A percentile compares a stretch with the other conserved stretches of the same genome.
Conservation (phyloP, 345 rosid genomes). For the Kandelia obovata region DNA sequence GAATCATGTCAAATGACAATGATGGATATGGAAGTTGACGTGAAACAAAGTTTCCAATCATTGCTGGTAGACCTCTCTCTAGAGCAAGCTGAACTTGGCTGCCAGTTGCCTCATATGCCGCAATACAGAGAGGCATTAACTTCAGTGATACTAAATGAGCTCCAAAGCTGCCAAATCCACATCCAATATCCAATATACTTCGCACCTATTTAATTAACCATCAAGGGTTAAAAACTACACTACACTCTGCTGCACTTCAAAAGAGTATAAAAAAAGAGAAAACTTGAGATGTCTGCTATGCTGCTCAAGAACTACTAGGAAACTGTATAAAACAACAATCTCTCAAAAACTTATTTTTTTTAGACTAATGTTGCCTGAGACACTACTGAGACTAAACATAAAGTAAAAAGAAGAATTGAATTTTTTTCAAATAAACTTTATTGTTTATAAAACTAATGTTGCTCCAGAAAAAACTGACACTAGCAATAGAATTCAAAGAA, state of each 20-base stretch:
- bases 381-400: too few species aligned
- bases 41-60: slow-evolving; percentile 82
- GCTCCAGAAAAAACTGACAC: background rate
- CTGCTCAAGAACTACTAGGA: background rate
- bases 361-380: too few species aligned
- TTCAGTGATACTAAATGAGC: slow-evolving; percentile 81
- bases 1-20: slow-evolving; percentile 89
- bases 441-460: background rate
- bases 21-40: slow-evolving; percentile 88
- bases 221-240: background rate
- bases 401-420: too few species aligned
- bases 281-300: background rate
- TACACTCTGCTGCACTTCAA: too few species aligned
- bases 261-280: background rate
- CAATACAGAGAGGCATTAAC: slow-evolving; percentile 81
- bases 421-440: background rate
- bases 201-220: slow-evolving; percentile 48
- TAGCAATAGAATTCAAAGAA: slow-evolving; percentile 13
- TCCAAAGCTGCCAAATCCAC: slow-evolving; percentile 99
- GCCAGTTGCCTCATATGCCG: slow-evolving; percentile 90
- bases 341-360: too few species aligned
- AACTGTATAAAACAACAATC: background rate
- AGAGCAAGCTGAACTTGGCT: slow-evolving; percentile 96
- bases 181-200: slow-evolving; percentile 82
- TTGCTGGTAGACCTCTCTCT: slow-evolving; percentile 98